Percentiles rank a stretch among this genome's conserved stretches.
Evolutionary conservation across 495 filamentous ascomycete species (phyloP).

Genomic region (Letharia columbiana): DNA sequence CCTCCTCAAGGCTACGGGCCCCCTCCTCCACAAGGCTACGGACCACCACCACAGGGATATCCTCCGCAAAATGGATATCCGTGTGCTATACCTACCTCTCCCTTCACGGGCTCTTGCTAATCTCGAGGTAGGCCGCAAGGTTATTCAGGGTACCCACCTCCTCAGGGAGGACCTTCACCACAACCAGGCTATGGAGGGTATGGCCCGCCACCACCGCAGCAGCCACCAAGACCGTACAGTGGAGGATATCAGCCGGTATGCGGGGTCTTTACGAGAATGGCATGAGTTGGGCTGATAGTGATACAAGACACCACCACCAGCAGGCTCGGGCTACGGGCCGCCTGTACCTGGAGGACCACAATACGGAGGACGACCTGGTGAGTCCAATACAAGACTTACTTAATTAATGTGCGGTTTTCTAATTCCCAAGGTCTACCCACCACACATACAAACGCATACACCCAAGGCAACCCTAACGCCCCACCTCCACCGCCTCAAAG

Average conservation of each 20-base stretch:
- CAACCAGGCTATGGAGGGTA: constrained; percentile 42
- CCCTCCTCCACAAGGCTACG: constrained; percentile 25
- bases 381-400: constrained; percentile 2
- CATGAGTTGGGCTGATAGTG: constrained; percentile 26
- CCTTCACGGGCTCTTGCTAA: constrained; percentile 3
- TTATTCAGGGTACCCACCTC: constrained; percentile 39
- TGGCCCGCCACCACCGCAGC: constrained; percentile 33
- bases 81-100: neutral
- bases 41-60: constrained; percentile 18
- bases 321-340: constrained; percentile 24
- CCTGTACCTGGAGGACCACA: constrained; percentile 34
- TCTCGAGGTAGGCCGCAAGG: constrained; percentile 17
- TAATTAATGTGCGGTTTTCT: neutral
- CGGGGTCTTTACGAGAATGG: constrained; percentile 23
- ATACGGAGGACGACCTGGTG: constrained; percentile 35
- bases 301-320: constrained; percentile 28
- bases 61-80: constrained; percentile 20
- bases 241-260: constrained; percentile 35
- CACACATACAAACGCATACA: constrained; percentile 30
- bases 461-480: constrained; percentile 31
- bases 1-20: constrained; percentile 28
- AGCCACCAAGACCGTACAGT: constrained; percentile 33
- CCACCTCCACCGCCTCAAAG: constrained; percentile 38
- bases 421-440: constrained; percentile 21
- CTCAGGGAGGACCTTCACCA: constrained; percentile 28